Conservation (phyloP, 1,284 basidiomycete species). For the Puccinia coronata region DNA sequence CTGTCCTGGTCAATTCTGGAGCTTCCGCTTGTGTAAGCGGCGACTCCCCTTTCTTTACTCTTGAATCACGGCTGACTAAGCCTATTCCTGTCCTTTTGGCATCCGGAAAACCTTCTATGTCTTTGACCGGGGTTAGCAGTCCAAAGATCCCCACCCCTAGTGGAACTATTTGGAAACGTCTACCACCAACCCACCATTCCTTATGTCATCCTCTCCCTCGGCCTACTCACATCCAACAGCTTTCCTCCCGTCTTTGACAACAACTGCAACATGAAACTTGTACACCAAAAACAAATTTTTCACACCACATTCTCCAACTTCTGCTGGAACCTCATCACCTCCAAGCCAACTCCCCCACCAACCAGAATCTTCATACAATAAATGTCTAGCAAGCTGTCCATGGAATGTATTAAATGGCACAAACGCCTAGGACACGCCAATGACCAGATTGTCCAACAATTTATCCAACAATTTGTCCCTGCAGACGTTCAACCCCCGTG, state of each 20-base stretch:
- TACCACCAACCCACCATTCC: too few relatives aligned
- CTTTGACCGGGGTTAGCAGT: not conserved
- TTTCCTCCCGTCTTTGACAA: not conserved
- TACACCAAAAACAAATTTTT: not conserved
- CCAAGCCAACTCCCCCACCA: not conserved
- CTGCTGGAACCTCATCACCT: conserved; percentile 5
- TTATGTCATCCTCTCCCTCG: too few relatives aligned
- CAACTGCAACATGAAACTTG: not conserved
- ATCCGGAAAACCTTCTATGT: not conserved
- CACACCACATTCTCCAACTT: not conserved
- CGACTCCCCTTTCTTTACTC: too few relatives aligned
- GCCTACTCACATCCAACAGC: too few relatives aligned
- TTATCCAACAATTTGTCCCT: not conserved
- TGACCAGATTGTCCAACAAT: not conserved
- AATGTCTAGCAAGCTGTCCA: not conserved
- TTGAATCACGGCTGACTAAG: too few relatives aligned
- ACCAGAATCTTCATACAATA: not conserved
- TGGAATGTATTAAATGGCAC: not conserved
- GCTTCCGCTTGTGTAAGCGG: too few relatives aligned
- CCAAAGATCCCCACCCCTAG: not conserved
- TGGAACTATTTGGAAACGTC: too few relatives aligned
- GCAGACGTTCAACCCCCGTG: not conserved
- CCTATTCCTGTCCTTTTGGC: not conserved
- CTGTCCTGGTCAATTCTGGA: not conserved
- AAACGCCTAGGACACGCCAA: too few relatives aligned